phyloP scores from a whole-genome alignment of 129 eudicot species.

The Dittrichia graveolens region DNA sequence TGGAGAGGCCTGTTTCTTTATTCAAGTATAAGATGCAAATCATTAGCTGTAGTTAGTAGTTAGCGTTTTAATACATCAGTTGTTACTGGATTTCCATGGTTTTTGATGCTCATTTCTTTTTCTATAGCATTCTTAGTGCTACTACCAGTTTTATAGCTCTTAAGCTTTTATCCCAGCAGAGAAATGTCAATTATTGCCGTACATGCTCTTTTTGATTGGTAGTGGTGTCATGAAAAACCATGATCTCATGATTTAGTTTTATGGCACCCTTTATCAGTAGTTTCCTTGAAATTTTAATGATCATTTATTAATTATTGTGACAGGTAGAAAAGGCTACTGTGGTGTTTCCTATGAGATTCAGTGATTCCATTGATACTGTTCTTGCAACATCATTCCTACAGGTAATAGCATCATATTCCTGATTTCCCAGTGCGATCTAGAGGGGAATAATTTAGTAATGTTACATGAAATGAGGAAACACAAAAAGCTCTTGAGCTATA shows the following conservation, averaged over 20 bases:
- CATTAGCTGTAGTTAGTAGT: too few species aligned
- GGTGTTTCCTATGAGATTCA: conserved; percentile 88
- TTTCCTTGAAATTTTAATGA: background rate
- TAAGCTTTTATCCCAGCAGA: background rate
- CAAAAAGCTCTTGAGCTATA: background rate
- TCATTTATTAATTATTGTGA: conserved; percentile 28
- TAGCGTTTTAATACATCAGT: background rate
- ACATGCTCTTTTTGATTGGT: background rate
- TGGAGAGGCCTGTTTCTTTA: too few species aligned
- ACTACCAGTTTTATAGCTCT: background rate
- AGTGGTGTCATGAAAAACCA: conserved; percentile 8
- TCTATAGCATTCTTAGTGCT: background rate
- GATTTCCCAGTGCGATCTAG: background rate
- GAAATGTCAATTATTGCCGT: background rate
- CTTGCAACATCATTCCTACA: conserved; percentile 96
- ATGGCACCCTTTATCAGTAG: background rate
- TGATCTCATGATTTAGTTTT: conserved; percentile 8
- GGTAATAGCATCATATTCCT: conserved; percentile 42
- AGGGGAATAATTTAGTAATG: background rate
- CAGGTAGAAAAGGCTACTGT: conserved; percentile 89
- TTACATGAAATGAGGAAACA: background rate
- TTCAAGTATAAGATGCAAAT: too few species aligned
- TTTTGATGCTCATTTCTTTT: background rate
- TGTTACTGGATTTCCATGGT: background rate
- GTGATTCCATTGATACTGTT: conserved; percentile 78